phyloP scores from a whole-genome alignment of 345 rosid genomes.

The Brassica rapa region DNA sequence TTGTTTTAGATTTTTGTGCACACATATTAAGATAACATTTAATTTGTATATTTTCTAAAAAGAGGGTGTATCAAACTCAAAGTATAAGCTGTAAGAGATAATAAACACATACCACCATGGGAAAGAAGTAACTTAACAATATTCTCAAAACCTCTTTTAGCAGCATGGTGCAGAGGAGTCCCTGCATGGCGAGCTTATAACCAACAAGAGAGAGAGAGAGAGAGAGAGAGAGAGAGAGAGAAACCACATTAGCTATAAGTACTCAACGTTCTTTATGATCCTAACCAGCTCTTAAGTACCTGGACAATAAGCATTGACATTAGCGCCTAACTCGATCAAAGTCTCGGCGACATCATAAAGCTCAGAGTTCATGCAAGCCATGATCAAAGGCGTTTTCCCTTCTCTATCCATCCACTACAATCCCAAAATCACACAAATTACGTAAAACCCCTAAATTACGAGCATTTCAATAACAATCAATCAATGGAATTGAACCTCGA shows the following conservation, averaged over 20 bases:
- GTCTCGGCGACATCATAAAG: constrained; percentile 67
- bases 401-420: constrained; percentile 85
- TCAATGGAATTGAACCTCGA: constrained; percentile 54
- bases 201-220: not conserved
- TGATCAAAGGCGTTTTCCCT: constrained; percentile 84
- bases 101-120: constrained; percentile 60
- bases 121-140: constrained; percentile 80
- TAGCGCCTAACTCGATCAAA: constrained; percentile 84
- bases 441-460: constrained; percentile 13
- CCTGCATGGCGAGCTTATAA: constrained; percentile 72
- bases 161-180: constrained; percentile 95
- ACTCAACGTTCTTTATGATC: not conserved
- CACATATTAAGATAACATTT: too few species aligned
- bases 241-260: not conserved
- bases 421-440: not conserved
- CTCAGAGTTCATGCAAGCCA: constrained; percentile 71
- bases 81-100: not conserved
- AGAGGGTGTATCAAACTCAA: not conserved
- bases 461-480: not conserved
- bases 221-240: not conserved
- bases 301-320: constrained; percentile 81
- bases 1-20: too few species aligned
- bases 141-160: constrained; percentile 75
- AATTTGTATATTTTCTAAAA: too few species aligned
- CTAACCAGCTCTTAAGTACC: constrained; percentile 41